A percentile compares a stretch with the other conserved stretches of the same genome.
These are phyloP conservation scores for Dothideomycetidae sp. DNA, from an alignment of 2,329 filamentous ascomycete genomes.

Conservation along the genomic window DNA sequence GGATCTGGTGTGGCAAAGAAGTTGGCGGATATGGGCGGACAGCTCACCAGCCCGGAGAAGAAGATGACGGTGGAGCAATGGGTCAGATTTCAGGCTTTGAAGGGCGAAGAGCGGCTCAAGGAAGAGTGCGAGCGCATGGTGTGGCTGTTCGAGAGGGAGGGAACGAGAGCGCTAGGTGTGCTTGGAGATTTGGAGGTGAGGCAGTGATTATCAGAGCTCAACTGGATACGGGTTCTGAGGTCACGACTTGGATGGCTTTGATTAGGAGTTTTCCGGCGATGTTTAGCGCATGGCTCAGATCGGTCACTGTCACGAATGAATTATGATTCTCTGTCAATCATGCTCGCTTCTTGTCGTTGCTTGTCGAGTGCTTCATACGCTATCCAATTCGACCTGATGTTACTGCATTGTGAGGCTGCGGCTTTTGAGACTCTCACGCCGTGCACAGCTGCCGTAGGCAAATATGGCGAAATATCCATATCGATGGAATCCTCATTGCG, in stretches of 20 bases:
- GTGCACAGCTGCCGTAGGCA: no score
- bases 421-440: no score
- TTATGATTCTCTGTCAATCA: no score
- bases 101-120: conserved; percentile 66
- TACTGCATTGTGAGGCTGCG: no score
- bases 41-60: conserved; percentile 63
- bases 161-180: conserved; percentile 58
- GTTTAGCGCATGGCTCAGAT: neutral
- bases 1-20: conserved; percentile 30
- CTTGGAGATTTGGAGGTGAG: conserved; percentile 55
- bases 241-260: neutral
- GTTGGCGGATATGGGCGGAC: conserved; percentile 32
- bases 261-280: no score
- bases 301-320: neutral
- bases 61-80: conserved; percentile 89
- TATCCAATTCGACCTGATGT: no score
- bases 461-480: no score
- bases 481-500: no score
- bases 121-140: conserved; percentile 75
- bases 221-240: neutral
- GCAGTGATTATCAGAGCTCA: neutral
- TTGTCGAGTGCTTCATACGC: no score
- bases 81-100: conserved; percentile 66
- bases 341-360: no score
- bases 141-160: conserved; percentile 68